A percentile compares a stretch with the other conserved stretches of the same genome.
Evolutionary conservation across 177 flowering plant species (phyloP).

Genomic region (Vitis hybrid): DNA sequence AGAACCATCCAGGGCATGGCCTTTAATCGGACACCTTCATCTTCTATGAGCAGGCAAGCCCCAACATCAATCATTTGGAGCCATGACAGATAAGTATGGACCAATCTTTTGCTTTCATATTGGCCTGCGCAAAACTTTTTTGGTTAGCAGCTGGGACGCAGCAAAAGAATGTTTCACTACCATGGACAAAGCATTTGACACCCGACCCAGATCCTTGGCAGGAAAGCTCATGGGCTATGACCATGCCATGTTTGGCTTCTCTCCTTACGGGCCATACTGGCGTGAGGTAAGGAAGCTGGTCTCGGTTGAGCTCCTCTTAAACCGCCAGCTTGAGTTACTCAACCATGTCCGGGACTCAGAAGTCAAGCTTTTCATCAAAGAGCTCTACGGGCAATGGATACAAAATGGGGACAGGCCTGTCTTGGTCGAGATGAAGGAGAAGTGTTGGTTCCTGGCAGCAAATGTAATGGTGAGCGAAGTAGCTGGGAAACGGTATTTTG

Average conservation of each 20-base stretch:
- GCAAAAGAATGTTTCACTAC: constrained; percentile 19
- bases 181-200: constrained; percentile 4
- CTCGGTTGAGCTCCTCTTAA: too few relatives aligned
- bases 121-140: not conserved
- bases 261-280: too few relatives aligned
- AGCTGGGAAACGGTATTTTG: not conserved
- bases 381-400: too few relatives aligned
- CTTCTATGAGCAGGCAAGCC: constrained; percentile 2
- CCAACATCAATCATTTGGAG: constrained; percentile 1
- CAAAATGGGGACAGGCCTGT: too few relatives aligned
- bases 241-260: too few relatives aligned
- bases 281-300: too few relatives aligned
- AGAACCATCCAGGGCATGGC: constrained; percentile 12
- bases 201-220: too few relatives aligned
- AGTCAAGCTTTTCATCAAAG: too few relatives aligned
- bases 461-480: not conserved
- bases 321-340: too few relatives aligned
- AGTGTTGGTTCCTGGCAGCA: too few relatives aligned
- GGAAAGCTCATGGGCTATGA: not conserved
- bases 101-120: constrained; percentile 6
- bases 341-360: too few relatives aligned
- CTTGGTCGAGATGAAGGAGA: too few relatives aligned
- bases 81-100: constrained; percentile 20
- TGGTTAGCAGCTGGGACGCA: constrained; percentile 10
- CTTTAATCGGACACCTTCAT: constrained; percentile 13